phyloP scores from a whole-genome alignment of 257 asterid genomes.

The Solanum bulbocastanum region DNA sequence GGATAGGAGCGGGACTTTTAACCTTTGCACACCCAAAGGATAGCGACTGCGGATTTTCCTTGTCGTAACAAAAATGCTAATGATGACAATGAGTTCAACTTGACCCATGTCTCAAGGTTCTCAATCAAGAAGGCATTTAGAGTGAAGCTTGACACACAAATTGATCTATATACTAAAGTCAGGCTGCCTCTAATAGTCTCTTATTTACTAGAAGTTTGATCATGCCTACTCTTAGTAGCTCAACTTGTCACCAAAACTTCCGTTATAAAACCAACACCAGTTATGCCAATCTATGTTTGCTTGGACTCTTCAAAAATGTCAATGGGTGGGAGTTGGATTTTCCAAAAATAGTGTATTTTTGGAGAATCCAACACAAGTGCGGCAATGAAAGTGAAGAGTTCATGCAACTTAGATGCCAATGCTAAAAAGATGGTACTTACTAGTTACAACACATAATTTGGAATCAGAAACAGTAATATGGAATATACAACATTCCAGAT shows the following conservation, averaged over 20 bases:
- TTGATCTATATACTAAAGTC: background rate
- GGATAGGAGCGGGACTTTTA: too few species aligned
- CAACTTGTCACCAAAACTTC: background rate
- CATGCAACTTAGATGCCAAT: background rate
- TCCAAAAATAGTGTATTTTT: too few species aligned
- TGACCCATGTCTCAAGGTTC: background rate
- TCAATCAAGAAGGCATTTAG: background rate
- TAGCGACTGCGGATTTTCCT: too few species aligned
- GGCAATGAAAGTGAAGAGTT: too few species aligned
- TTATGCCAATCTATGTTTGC: background rate
- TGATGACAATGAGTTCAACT: background rate
- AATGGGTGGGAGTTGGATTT: too few species aligned
- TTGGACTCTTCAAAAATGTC: too few species aligned
- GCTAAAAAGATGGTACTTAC: background rate
- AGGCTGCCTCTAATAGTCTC: background rate
- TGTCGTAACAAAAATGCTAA: background rate
- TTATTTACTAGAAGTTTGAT: background rate
- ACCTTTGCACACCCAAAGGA: too few species aligned
- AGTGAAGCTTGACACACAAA: background rate
- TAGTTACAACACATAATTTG: background rate
- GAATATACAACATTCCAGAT: background rate
- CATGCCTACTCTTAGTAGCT: background rate
- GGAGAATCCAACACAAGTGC: too few species aligned
- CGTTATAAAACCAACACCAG: background rate
- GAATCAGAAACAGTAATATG: background rate